Percentiles rank a stretch among this genome's conserved stretches.
These are phyloP conservation scores for Epichloe gansuensis DNA, from an alignment of 2,329 filamentous ascomycete genomes.

Conservation along the genomic window DNA sequence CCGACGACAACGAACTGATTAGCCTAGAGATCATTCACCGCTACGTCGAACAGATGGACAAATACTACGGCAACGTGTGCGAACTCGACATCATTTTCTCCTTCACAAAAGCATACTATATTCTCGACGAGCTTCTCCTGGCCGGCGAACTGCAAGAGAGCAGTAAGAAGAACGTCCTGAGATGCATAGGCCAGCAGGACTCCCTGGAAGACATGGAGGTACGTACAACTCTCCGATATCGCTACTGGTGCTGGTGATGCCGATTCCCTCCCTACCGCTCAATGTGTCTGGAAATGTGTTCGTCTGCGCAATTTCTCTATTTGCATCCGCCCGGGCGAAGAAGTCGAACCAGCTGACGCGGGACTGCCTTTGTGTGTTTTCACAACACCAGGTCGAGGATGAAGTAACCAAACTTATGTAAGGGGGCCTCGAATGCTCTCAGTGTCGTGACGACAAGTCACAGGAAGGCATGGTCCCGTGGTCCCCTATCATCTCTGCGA, in stretches of 20 bases:
- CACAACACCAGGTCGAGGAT: conserved; percentile 56
- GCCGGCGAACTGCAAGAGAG: conserved; percentile 97
- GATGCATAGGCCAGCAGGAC: conserved; percentile 94
- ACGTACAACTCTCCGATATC: conserved; percentile 30
- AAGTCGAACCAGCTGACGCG: conserved; percentile 16
- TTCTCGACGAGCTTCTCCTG: conserved; percentile 87
- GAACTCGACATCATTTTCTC: conserved; percentile 99
- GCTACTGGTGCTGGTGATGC: conserved; percentile 5
- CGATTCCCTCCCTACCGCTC: not conserved
- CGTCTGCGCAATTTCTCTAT: not conserved
- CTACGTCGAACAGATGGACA: conserved; percentile 99
- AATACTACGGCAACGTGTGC: conserved; percentile 99
- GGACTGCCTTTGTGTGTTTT: conserved; percentile 21
- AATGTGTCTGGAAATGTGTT: not conserved
- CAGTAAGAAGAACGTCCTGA: conserved; percentile 96
- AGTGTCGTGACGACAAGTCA: not conserved
- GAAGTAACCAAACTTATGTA: conserved; percentile 87
- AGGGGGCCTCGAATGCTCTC: conserved; percentile 9
- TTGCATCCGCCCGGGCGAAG: conserved; percentile 8
- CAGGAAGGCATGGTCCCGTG: not conserved
- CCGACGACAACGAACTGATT: conserved; percentile 96
- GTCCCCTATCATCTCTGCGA: not conserved
- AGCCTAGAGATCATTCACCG: conserved; percentile 97
- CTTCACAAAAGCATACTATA: conserved; percentile 99
- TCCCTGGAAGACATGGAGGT: conserved; percentile 99